Evolutionary conservation across 2,329 filamentous ascomycete species (phyloP), one percentile per base, ranked within the genome.

Genomic region (Aphanoascus verrucosus): DNA sequence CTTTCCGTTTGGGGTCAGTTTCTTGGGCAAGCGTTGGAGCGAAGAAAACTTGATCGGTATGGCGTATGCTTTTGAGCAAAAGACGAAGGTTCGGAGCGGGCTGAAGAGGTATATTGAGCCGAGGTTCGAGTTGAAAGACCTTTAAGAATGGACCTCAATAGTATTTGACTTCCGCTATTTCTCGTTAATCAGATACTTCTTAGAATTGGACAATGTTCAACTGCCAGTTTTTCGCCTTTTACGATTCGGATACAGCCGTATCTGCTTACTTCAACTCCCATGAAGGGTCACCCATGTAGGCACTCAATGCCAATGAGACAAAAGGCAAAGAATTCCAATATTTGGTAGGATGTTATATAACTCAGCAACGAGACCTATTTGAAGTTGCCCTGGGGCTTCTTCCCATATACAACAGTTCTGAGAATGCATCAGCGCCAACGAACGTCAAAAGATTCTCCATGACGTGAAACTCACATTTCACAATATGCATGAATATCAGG

Each of bases 31-130:
- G 2, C 74, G 73, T 47, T 87, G 79, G 70, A 77, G 73, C 35
- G 84, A 87, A 64, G 77, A 77, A 60, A 72, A 67, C 31, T 61
- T 88, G 58, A 78, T 87, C 54, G 79, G 78, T 0, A 76, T 82
- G 62, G 84, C 82, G 5, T 86, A 83, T 70, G 82, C 80, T 3
- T 85, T 81, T 66, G 84, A 88, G 70, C 80, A 84, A 69, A 69
- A 73, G 57, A 83, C 76, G 2, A 65, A 68, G 60, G 69, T 74
- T 9, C 68, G 79, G 47, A 60, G 66, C 40, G 72, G 70, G 56
- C 67, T 78, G 1, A 67, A 71, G 65, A 74, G 76, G 31, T 75
- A 76, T 57, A 59, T 80, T 9, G 60, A 68, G 58, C 77, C 77
- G 0, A 72, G 63, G 41, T 72, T 70, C n/a, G 75, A 78, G 62